Base-by-base conservation (phyloP, 1,139 yeast genomes). In the Kodamaea alishanica region DNA sequence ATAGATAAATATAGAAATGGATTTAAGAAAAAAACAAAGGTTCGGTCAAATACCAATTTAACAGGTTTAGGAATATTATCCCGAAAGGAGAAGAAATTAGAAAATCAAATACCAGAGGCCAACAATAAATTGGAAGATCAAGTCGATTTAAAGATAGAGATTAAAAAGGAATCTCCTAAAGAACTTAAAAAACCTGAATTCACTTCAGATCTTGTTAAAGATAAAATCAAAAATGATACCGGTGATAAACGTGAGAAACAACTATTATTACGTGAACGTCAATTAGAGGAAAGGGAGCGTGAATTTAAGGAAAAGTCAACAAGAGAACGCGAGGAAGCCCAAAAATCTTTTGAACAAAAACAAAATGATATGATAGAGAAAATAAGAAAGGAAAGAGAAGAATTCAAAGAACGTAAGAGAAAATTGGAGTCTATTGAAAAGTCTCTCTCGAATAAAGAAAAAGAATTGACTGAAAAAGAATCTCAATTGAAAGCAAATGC, bases 361-460 rank as follows among this genome's bases (percentile, higher is more conserved):
- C 10, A 38, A 37, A 8, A 30, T 3, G 12, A 12, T 8, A 12
- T 10, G 9, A 12, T n/a, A 9, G 12, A 9, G 11, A 10, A 28
- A 5, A 10, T 28, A 28, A 9, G 31, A 32, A 37, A 34, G 9
- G 31, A 62, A 27, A 48, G 71, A 24, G 75, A 76, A 28, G 57
- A 59, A n/a, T 58, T 60, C 34, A 52, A 47, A 10, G 31, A 33
- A 37, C 60, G 8, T 59, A 63, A 29, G 48, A 60, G 4, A 51
- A 60, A 34, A 73, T 40, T 50, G 59, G 40, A 38, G 26, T 26
- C 28, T 35, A 9, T 28, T 6, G 49, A 45, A 31, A 43, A 38
- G 34, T 4, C 27, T 2, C 43, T 45, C 25, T 35, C 30, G 10
- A 15, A 9, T 8, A 45, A 37, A 30, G 42, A 43, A 30, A 39